Percentiles rank a stretch among this genome's conserved stretches.
phyloP scores from a whole-genome alignment of 169 alveolate genomes.

The Perkinsus olseni region DNA sequence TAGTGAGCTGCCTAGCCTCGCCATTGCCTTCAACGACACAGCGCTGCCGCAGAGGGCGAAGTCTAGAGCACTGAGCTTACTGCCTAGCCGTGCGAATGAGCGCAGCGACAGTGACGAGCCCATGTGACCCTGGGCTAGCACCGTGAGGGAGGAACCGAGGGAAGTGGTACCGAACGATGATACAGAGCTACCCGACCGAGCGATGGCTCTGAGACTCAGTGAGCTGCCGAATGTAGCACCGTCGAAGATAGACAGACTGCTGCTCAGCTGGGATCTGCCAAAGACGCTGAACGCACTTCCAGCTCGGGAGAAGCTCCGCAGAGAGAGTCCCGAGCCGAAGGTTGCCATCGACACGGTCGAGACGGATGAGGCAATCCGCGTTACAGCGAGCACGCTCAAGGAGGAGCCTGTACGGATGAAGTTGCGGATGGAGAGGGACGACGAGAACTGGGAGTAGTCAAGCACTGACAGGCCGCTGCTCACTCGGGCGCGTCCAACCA shows the following conservation, averaged over 20 bases:
- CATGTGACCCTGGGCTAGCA: background rate
- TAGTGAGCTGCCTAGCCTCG: background rate
- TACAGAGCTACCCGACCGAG: background rate
- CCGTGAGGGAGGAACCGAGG: background rate
- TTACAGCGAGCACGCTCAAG: background rate
- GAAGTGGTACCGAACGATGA: background rate
- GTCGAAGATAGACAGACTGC: background rate
- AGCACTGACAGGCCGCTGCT: background rate
- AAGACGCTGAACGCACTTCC: background rate
- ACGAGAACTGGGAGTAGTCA: constrained; percentile 1
- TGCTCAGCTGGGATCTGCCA: background rate
- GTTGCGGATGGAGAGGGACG: background rate
- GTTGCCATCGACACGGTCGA: background rate
- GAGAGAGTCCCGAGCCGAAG: background rate
- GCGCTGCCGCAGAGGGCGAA: background rate
- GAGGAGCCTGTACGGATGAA: constrained; percentile 2
- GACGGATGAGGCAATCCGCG: background rate
- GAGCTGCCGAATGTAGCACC: background rate
- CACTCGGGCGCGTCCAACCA: background rate
- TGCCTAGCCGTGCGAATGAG: background rate
- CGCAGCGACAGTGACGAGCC: background rate
- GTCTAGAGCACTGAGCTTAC: background rate
- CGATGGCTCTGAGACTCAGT: background rate
- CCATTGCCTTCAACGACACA: background rate
- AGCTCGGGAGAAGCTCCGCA: background rate